Evolutionary conservation across 257 asterid genomes (phyloP).

Genomic region (Paraleonurus japonicus): DNA sequence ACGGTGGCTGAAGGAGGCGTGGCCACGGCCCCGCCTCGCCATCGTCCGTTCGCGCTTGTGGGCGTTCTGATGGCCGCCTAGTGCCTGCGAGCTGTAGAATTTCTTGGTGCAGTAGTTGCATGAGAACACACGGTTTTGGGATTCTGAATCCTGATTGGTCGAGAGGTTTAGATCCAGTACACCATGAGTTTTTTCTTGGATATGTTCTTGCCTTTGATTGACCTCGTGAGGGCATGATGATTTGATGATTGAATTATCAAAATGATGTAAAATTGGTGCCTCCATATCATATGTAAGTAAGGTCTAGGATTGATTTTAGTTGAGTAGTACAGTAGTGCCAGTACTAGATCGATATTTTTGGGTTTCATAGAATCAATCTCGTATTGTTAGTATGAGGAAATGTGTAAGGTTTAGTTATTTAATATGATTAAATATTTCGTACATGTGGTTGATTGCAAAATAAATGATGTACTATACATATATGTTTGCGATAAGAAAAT

Average conservation of each 20-base stretch:
- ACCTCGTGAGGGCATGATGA: conserved; percentile 6
- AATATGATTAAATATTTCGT: no score
- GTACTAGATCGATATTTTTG: no score
- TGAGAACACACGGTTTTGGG: conserved; percentile 50
- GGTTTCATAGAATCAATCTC: conserved; percentile 2
- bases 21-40: conserved; percentile 42
- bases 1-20: conserved; percentile 11
- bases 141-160: conserved; percentile 31
- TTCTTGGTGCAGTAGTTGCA: conserved; percentile 85
- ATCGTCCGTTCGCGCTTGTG: conserved; percentile 83
- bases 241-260: conserved; percentile 23
- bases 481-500: no score
- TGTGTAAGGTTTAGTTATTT: not conserved
- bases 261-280: conserved; percentile 25
- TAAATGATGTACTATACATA: no score
- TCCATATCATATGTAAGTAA: no score
- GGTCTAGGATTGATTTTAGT: conserved; percentile 28
- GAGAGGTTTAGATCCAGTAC: conserved; percentile 55
- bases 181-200: conserved; percentile 15
- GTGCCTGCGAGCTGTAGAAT: conserved; percentile 90
- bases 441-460: no score
- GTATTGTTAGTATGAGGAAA: conserved; percentile 18
- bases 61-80: conserved; percentile 96
- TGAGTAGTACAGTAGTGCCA: no score
- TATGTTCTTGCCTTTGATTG: conserved; percentile 4